Evolutionary conservation across 1,284 basidiomycete genomes (phyloP), one percentile per base, ranked within the genome.

Genomic region (Tilletia horrida): DNA sequence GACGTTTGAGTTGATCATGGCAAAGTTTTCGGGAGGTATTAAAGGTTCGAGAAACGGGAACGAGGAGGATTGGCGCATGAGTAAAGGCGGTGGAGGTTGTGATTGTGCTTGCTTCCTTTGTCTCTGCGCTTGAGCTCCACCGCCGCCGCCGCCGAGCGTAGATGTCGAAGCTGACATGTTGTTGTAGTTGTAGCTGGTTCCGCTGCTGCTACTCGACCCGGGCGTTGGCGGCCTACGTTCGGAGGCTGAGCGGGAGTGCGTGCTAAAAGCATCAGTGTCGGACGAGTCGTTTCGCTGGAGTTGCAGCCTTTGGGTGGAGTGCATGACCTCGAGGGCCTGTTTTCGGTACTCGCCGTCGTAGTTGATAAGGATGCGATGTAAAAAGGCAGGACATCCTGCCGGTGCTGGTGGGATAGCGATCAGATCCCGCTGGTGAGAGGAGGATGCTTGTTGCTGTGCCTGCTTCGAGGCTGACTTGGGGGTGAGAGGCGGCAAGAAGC

Each of bases 1-100:
- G 18, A 87, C 82, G 21, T 83, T 83, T 3, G 82, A 79, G 42
- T 82, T 81, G 66, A 84, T 83, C 79, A 82, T 72, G 78, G 84
- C 67, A 72, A 81, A 81, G 65, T 81, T 81, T 52, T 81, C 80
- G 3, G 80, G 80, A 27, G 80, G 80, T 2, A 79, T 64, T 6
- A 81, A 67, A 1, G 57, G 59, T 50, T 67, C 66, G 44, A 59
- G 29, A 27, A 59, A 59, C 6, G 55, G 55, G 29, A 59, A 29
- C 4, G 55, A 59, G 14, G 29, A 29, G 31, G 43, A 42, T 35
- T 1, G 11, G 23, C 1, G 55, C 14, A 9, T 11, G 55, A 35
- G 55, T 3, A 27, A 35, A 35, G 14, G 27, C 16, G 14, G 55
- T 31, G 1, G 55, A 29, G 8, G 55, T 59, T 16, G 35, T 40